These are phyloP conservation scores for Metarhizium humberi DNA, from an alignment of 2,329 filamentous ascomycete species.

Conservation along the genomic window DNA sequence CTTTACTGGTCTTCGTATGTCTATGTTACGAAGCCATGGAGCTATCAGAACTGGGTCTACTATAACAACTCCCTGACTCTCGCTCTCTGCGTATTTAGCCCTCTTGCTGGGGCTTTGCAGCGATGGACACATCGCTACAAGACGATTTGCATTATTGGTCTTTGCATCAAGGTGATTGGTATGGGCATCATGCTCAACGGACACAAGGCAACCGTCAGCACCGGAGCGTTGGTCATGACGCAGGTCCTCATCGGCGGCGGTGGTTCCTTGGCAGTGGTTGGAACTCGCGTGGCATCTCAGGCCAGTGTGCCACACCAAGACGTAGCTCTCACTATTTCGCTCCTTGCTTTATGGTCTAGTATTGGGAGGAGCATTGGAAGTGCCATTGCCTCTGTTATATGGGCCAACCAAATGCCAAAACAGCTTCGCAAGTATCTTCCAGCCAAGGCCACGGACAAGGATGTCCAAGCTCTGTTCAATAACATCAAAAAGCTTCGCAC, in stretches of 20 bases:
- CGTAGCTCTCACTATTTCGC: constrained; percentile 23
- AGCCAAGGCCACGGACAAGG: constrained; percentile 11
- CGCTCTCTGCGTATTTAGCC: constrained; percentile 23
- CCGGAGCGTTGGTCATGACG: constrained; percentile 21
- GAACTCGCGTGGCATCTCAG: constrained; percentile 26
- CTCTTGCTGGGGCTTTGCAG: constrained; percentile 22
- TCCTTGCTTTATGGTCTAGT: constrained; percentile 26
- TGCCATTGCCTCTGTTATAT: constrained; percentile 25
- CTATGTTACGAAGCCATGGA: constrained; percentile 21
- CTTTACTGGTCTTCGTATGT: constrained; percentile 24
- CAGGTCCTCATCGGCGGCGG: constrained; percentile 26
- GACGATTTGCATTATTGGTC: constrained; percentile 24
- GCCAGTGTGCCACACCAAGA: constrained; percentile 30
- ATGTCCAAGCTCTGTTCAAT: constrained; percentile 19
- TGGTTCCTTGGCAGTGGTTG: constrained; percentile 26
- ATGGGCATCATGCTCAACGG: constrained; percentile 24
- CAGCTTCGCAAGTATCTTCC: constrained; percentile 16
- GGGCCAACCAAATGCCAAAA: constrained; percentile 21
- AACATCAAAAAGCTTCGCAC: constrained; percentile 15
- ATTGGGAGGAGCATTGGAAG: constrained; percentile 26
- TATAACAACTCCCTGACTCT: constrained; percentile 25
- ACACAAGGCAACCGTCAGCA: constrained; percentile 20
- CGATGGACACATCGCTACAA: constrained; percentile 28
- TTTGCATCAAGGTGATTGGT: constrained; percentile 24
- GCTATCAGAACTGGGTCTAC: constrained; percentile 27